Conservation (phyloP, 2,329 filamentous ascomycete genomes). For the Ophiosphaerella herpotricha region DNA sequence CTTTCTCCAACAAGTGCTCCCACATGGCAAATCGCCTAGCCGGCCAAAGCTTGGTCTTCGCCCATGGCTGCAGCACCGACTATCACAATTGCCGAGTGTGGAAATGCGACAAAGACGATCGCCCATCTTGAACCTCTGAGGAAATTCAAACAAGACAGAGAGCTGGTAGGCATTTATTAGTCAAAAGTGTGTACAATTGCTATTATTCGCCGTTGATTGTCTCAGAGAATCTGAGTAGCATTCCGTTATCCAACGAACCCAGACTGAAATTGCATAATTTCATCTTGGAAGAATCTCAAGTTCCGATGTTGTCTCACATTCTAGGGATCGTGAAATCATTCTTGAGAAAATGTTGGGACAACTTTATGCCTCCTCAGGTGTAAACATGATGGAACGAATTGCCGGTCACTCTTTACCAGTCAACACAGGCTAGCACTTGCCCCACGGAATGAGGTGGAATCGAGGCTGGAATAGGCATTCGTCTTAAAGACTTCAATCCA, state of each 20-base stretch:
- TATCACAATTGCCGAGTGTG: slow-evolving; percentile 21
- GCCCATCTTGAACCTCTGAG: background rate
- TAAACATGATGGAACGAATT: slow-evolving; percentile 10
- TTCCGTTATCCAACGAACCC: slow-evolving; percentile 16
- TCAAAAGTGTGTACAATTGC: slow-evolving; percentile 17
- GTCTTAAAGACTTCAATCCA: slow-evolving; percentile 19
- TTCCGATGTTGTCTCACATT: slow-evolving; percentile 22
- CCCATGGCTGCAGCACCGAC: slow-evolving; percentile 23
- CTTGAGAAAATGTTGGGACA: slow-evolving; percentile 24
- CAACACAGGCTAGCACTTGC: slow-evolving; percentile 25
- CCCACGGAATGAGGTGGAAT: slow-evolving; percentile 27
- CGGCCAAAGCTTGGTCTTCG: slow-evolving; percentile 17
- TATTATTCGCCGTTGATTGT: slow-evolving; percentile 23
- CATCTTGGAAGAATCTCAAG: slow-evolving; percentile 23
- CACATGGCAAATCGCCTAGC: slow-evolving; percentile 13
- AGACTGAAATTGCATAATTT: slow-evolving; percentile 23
- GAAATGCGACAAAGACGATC: slow-evolving; percentile 11
- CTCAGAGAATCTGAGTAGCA: slow-evolving; percentile 13
- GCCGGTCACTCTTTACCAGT: slow-evolving; percentile 16
- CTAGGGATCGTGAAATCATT: slow-evolving; percentile 18
- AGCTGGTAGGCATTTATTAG: slow-evolving; percentile 17
- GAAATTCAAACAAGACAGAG: slow-evolving; percentile 6
- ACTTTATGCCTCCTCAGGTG: slow-evolving; percentile 2
- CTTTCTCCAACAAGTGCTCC: slow-evolving; percentile 17
- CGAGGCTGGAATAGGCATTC: slow-evolving; percentile 14